Conservation (phyloP, 202 grass and related monocot genomes). For the Saccharum hybrid region DNA sequence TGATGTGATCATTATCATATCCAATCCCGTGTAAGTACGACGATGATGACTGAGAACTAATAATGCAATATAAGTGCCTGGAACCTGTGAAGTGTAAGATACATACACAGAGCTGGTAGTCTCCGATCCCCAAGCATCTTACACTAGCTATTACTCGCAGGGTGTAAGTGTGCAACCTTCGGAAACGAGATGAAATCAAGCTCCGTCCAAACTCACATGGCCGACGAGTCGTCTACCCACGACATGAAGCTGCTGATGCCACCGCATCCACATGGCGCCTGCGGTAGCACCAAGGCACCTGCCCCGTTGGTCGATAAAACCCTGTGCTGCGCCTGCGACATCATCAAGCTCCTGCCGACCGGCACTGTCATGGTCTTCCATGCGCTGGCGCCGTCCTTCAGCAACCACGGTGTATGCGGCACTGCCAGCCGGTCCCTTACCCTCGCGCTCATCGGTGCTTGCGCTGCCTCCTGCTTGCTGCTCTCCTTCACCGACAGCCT, state of each 20-base stretch:
- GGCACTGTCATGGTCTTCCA: conserved; percentile 58
- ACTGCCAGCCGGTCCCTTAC: conserved; percentile 40
- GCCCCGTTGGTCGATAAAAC: conserved; percentile 26
- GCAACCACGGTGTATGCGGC: conserved; percentile 44
- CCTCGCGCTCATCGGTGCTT: conserved; percentile 30
- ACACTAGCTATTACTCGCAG: not conserved
- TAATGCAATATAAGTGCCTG: not conserved
- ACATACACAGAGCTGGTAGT: not conserved
- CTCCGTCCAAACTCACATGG: conserved; percentile 3
- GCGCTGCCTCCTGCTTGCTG: conserved; percentile 40
- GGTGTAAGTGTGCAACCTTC: not conserved
- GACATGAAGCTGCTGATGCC: conserved; percentile 19
- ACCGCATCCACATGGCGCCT: not conserved
- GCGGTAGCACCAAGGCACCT: not conserved
- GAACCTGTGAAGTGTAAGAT: not conserved
- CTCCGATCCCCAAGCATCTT: not conserved
- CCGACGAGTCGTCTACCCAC: not conserved
- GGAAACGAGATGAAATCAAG: not conserved
- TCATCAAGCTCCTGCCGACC: conserved; percentile 53
- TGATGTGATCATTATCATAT: not conserved
- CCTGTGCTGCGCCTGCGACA: conserved; percentile 33
- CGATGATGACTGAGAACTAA: not conserved
- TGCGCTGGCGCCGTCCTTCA: conserved; percentile 49
- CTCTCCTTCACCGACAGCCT: conserved; percentile 64
- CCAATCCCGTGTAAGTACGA: not conserved